phyloP scores from a whole-genome alignment of 176 grass and related monocot genomes.

The Cocos nucifera region DNA sequence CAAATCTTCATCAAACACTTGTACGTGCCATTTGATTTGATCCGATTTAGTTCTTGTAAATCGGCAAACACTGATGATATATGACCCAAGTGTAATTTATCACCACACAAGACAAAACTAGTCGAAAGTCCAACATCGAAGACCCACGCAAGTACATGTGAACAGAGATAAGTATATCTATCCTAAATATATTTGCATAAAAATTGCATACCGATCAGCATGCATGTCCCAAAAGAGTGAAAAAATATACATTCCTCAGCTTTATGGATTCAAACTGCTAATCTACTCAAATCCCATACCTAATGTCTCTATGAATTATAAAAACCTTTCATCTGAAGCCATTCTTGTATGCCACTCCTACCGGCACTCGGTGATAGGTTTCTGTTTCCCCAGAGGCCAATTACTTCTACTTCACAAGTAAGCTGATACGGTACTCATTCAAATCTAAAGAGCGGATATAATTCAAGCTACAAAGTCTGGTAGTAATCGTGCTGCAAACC shows the following conservation, averaged over 20 bases:
- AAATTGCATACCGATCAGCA: conserved; percentile 7
- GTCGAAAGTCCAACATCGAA: background rate
- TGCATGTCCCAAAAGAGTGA: conserved; percentile 4
- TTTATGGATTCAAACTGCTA: background rate
- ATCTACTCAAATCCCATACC: conserved; percentile 1
- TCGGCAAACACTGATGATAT: no score
- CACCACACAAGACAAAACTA: background rate
- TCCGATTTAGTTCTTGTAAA: no score
- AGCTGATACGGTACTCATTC: no score
- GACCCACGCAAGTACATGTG: no score
- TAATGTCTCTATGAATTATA: background rate
- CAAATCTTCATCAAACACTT: no score
- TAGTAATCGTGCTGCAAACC: conserved; percentile 85
- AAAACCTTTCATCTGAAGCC: background rate
- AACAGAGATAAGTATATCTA: no score
- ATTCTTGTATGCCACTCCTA: background rate
- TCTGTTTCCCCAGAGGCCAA: no score
- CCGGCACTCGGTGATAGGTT: background rate
- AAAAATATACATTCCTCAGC: conserved; percentile 6
- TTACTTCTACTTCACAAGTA: no score
- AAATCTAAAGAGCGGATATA: no score
- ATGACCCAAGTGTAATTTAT: no score
- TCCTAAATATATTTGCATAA: background rate
- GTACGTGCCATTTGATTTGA: no score
- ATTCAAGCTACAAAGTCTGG: conserved; percentile 54